These are phyloP conservation scores for Hypomontagnella submonticulosa DNA, from an alignment of 495 filamentous ascomycete species.

Conservation along the genomic window DNA sequence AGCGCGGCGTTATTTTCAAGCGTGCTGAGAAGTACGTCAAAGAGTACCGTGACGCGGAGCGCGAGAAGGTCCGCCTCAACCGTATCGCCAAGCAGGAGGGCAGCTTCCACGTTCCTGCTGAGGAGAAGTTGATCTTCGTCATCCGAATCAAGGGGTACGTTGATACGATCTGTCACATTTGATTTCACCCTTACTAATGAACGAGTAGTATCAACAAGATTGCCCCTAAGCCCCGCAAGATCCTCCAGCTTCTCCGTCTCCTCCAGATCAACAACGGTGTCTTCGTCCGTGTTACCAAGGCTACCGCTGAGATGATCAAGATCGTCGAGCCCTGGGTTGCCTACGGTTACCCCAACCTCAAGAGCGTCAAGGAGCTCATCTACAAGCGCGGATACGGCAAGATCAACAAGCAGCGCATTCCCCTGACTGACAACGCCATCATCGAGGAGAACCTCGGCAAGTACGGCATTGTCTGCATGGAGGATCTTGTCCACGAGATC, in stretches of 20 bases:
- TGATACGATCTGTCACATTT: neutral
- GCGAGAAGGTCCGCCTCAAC: conserved; percentile 94
- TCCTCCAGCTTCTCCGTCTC: conserved; percentile 97
- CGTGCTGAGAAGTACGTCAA: conserved; percentile 99
- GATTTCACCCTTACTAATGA: conserved; percentile 16
- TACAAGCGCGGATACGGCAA: conserved; percentile 99
- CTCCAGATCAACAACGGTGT: conserved; percentile 99
- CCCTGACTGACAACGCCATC: conserved; percentile 96
- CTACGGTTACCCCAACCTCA: conserved; percentile 99
- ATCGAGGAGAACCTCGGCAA: conserved; percentile 96
- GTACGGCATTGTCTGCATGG: conserved; percentile 99
- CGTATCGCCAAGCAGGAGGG: conserved; percentile 91
- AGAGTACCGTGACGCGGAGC: conserved; percentile 98
- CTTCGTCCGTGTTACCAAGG: conserved; percentile 97
- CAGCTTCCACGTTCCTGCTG: conserved; percentile 90
- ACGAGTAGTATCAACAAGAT: conserved; percentile 98
- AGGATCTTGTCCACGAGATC: conserved; percentile 99
- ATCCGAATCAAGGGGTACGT: conserved; percentile 96
- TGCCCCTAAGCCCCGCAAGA: conserved; percentile 99
- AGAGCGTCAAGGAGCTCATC: conserved; percentile 97
- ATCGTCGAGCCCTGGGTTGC: conserved; percentile 98
- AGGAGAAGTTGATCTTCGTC: conserved; percentile 97
- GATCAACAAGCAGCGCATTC: conserved; percentile 93
- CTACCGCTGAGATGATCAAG: conserved; percentile 96
- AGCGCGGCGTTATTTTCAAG: conserved; percentile 98